Evolutionary conservation across 129 eudicot genomes (phyloP).

Genomic region (Calendula officinalis): DNA sequence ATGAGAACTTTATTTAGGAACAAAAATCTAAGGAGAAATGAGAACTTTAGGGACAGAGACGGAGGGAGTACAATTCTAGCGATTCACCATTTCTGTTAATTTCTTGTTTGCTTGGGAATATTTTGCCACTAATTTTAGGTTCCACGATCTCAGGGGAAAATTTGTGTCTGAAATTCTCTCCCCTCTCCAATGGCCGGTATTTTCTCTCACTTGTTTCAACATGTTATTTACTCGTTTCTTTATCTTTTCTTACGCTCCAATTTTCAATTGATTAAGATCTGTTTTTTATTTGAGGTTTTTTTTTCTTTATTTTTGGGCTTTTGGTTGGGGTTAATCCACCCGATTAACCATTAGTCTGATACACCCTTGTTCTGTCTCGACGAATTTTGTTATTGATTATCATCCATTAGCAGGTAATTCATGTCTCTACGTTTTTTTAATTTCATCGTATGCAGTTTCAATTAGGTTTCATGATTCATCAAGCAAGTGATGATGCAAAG

Average conservation of each 20-base stretch:
- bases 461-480: not conserved
- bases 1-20: too few species aligned
- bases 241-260: conserved; percentile 20
- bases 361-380: conserved; percentile 21
- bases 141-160: conserved; percentile 22
- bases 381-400: not conserved
- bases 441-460: not conserved
- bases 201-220: conserved; percentile 29
- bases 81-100: not conserved
- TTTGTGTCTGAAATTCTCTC: conserved; percentile 29
- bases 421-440: not conserved
- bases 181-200: conserved; percentile 26
- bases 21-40: too few species aligned
- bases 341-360: conserved; percentile 24
- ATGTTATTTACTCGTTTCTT: conserved; percentile 20
- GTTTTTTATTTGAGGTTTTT: not conserved
- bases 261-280: conserved; percentile 1
- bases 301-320: not conserved
- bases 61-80: too few species aligned
- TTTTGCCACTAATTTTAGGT: conserved; percentile 32
- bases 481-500: too few species aligned
- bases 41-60: too few species aligned
- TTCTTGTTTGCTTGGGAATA: not conserved
- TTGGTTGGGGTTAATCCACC: conserved; percentile 30
- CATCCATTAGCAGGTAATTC: conserved; percentile 22